These are phyloP conservation scores for Aegilops umbellulata DNA, from an alignment of 176 grass and related monocot genomes.

Conservation along the genomic window DNA sequence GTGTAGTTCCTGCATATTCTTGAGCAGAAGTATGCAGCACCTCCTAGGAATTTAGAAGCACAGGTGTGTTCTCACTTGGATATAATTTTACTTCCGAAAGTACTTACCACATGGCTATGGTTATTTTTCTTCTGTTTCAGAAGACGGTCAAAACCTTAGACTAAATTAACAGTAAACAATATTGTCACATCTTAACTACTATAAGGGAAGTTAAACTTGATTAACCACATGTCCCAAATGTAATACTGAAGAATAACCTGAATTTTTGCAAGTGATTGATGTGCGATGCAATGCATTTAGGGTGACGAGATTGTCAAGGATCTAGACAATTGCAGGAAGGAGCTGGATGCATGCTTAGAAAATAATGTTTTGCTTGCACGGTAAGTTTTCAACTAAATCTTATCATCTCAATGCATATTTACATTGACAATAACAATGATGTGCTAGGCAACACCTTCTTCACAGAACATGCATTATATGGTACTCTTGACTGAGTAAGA, in stretches of 20 bases:
- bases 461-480: background rate
- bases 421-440: background rate
- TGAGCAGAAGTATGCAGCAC: slow-evolving; percentile 46
- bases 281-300: slow-evolving; percentile 32
- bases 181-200: background rate
- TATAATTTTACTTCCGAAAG: slow-evolving; percentile 26
- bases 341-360: slow-evolving; percentile 50
- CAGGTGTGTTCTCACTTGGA: slow-evolving; percentile 37
- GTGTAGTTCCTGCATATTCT: slow-evolving; percentile 69
- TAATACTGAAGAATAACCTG: slow-evolving; percentile 10
- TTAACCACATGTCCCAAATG: slow-evolving; percentile 13
- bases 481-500: background rate
- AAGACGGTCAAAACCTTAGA: background rate
- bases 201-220: background rate
- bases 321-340: slow-evolving; percentile 46
- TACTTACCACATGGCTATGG: background rate
- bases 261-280: slow-evolving; percentile 12
- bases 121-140: background rate
- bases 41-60: slow-evolving; percentile 23
- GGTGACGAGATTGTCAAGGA: slow-evolving; percentile 43
- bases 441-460: background rate
- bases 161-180: background rate
- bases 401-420: slow-evolving; percentile 12
- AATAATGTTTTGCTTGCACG: slow-evolving; percentile 52
- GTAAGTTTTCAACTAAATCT: slow-evolving; percentile 34